Conservation (phyloP, 164 flowering plant genomes). For the Umbellularia californica region DNA sequence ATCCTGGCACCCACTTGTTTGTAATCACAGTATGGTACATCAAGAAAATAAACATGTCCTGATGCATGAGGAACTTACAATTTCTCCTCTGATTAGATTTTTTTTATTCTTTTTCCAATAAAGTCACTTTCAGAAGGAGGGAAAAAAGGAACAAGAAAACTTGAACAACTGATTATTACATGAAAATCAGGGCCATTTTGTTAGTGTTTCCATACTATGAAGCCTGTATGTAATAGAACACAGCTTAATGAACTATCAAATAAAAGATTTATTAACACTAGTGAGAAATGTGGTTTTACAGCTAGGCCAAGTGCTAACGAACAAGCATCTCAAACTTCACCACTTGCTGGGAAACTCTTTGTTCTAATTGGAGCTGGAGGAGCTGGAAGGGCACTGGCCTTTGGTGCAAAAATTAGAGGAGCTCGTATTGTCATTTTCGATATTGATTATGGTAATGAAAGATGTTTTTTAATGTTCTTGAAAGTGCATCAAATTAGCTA, state of each 20-base stretch:
- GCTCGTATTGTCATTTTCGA: constrained; percentile 46
- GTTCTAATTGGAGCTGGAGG: constrained; percentile 74
- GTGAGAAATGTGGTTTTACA: constrained; percentile 13
- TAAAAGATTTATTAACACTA: neutral
- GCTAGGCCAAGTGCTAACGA: constrained; percentile 15
- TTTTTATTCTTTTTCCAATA: neutral
- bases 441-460: constrained; percentile 40
- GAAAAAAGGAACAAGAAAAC: neutral
- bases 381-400: constrained; percentile 68
- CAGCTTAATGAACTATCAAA: neutral
- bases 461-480: neutral
- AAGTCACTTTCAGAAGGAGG: neutral
- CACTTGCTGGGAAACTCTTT: constrained; percentile 46
- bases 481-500: too few species aligned
- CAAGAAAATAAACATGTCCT: neutral
- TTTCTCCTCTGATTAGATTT: too few species aligned
- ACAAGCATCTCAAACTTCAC: constrained; percentile 24
- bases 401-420: constrained; percentile 61
- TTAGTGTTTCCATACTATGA: neutral
- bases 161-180: neutral
- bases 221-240: too few species aligned
- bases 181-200: neutral
- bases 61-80: neutral
- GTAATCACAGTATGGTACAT: neutral
- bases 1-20: neutral